phyloP scores from a whole-genome alignment of 768 basidiomycete species.

The Tylopilus vinaceipallidus region DNA sequence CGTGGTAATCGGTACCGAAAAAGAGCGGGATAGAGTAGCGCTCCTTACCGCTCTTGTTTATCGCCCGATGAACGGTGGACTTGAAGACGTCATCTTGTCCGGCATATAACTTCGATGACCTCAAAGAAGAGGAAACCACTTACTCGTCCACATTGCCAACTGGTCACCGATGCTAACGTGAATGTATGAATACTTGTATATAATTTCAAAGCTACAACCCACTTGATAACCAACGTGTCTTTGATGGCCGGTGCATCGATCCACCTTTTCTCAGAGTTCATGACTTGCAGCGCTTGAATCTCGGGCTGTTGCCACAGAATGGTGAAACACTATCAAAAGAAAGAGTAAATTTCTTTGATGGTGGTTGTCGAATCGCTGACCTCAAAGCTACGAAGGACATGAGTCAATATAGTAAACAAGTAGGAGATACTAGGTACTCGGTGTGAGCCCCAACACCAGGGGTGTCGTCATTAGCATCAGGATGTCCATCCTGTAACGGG shows the following conservation, averaged over 20 bases:
- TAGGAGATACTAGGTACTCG: conserved; percentile 41
- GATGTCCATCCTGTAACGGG: conserved; percentile 61
- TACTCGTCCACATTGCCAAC: conserved; percentile 88
- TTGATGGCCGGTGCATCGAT: conserved; percentile 75
- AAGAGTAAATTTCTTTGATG: not conserved
- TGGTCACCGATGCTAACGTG: conserved; percentile 75
- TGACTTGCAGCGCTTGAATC: conserved; percentile 76
- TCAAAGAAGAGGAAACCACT: conserved; percentile 12
- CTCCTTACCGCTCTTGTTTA: conserved; percentile 66
- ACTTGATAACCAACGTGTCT: conserved; percentile 88
- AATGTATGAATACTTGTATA: conserved; percentile 19
- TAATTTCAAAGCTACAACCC: conserved; percentile 14
- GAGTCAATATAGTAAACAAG: not conserved
- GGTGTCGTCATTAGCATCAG: conserved; percentile 51
- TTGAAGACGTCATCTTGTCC: conserved; percentile 81
- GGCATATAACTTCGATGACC: not conserved
- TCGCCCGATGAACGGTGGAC: conserved; percentile 83
- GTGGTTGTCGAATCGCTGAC: conserved; percentile 18
- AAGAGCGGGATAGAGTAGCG: conserved; percentile 91
- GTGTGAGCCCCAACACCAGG: conserved; percentile 82
- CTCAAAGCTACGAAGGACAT: conserved; percentile 37
- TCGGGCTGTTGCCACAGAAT: conserved; percentile 79
- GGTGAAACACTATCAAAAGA: conserved; percentile 70
- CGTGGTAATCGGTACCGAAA: conserved; percentile 88
- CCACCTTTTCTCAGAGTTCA: conserved; percentile 77